Evolutionary conservation across 148 eudicot species (phyloP).

Genomic region (Vaccinium myrtillus): DNA sequence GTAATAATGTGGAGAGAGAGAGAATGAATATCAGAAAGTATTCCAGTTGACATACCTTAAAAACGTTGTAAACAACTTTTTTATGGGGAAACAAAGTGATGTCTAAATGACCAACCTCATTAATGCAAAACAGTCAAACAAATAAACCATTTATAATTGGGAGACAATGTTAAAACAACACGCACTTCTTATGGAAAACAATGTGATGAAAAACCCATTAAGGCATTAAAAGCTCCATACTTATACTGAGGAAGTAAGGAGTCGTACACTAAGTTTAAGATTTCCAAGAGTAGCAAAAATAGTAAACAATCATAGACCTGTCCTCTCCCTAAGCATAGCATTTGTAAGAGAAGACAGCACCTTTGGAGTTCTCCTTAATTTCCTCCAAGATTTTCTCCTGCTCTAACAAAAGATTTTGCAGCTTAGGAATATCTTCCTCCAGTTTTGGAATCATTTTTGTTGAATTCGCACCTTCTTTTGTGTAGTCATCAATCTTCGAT

Average conservation of each 20-base stretch:
- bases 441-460: conserved; percentile 63
- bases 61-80: neutral
- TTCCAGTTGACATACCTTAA: neutral
- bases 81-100: neutral
- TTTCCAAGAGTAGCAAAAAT: neutral
- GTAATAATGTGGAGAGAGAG: neutral
- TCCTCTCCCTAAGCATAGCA: neutral
- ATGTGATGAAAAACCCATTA: neutral
- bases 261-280: neutral
- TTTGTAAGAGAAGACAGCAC: conserved; percentile 28
- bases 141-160: neutral
- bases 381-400: conserved; percentile 84
- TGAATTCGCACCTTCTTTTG: conserved; percentile 64
- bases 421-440: conserved; percentile 67
- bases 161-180: neutral
- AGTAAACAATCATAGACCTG: neutral
- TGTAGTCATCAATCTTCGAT: conserved; percentile 54
- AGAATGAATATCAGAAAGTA: neutral
- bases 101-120: neutral
- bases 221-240: neutral
- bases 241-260: neutral
- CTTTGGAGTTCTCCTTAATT: conserved; percentile 72
- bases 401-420: conserved; percentile 63
- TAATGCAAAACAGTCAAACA: neutral
- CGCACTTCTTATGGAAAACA: neutral